Conservation (phyloP, 441 rosid species). For the Adansonia madagascariensis region DNA sequence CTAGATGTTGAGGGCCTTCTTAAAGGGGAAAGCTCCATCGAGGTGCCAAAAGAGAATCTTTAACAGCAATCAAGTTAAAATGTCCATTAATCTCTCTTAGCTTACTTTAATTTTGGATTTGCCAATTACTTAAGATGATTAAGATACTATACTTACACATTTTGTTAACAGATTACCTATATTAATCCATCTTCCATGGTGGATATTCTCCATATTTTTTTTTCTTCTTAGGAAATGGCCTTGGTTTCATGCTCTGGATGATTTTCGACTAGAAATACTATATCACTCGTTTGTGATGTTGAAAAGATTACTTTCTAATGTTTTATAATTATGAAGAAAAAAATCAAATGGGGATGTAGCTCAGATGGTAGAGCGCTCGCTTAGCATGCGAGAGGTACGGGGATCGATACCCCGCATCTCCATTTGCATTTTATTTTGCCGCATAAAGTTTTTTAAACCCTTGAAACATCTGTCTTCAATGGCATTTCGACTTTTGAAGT, state of each 20-base stretch:
- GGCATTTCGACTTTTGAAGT: not conserved
- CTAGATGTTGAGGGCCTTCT: not conserved
- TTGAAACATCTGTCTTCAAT: not conserved
- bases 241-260: not conserved
- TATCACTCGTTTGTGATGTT: not conserved
- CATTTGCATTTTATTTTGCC: slow-evolving; percentile 16
- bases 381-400: slow-evolving; percentile 98
- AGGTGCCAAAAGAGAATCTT: too few relatives aligned
- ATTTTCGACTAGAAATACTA: not conserved
- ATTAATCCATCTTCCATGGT: not conserved
- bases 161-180: not conserved
- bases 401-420: slow-evolving; percentile 80
- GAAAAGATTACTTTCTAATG: too few relatives aligned
- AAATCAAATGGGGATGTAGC: slow-evolving; percentile 32
- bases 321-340: too few relatives aligned
- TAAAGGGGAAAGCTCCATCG: not conserved
- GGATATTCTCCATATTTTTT: not conserved
- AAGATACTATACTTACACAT: not conserved
- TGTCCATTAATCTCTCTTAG: not conserved
- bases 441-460: not conserved
- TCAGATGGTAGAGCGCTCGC: slow-evolving; percentile 99
- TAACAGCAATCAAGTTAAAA: not conserved
- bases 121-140: not conserved
- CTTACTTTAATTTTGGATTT: not conserved
- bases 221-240: not conserved